Base-by-base conservation (phyloP, 2,329 filamentous ascomycete species). In the Rhinocladiella similis region DNA sequence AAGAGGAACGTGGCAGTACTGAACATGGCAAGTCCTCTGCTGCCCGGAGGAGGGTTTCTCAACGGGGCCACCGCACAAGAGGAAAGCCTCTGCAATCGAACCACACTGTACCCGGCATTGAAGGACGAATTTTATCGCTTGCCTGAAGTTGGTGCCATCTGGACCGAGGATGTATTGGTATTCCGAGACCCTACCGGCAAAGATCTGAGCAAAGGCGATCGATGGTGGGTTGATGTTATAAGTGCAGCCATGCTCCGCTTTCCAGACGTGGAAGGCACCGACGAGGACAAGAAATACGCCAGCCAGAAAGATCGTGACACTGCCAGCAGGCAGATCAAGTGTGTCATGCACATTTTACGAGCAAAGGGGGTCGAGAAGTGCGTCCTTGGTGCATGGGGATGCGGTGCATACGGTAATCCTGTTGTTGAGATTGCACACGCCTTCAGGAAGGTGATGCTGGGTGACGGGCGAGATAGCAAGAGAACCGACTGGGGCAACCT, bases 401-500 rank as follows among this genome's bases (percentile, higher is more conserved):
- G 59, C 39, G 59, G 59, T 20, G 59, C 56, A 3, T 61, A 52
- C 22, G 29, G 50, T 1, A 61, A 61, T 46, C 59, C 59, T 3
- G 46, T 57, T n/a, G 20, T 33, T 2, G 48, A 57, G 38, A 47
- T 58, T 25, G 58, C 58, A 12, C 22, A 22, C 10, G 39, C 43
- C 7, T 58, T 53, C 50, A 51, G 41, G 18, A 50, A 46, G 20
- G 54, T 56, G 1, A 45, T 56, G 2, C 29, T 53, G 14, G 20
- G 35, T 7, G 43, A 18, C 19, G 16, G 25, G 14, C 20, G 25
- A 18, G 38, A 35, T 14, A 18, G 22, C n/a, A 43, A 20, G n/a
- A 33, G 2, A 5, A 33, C 12, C 9, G 20, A 42, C 12, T 29
- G 43, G 22, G 43, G 20, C 25, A 27, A 16, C n/a, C n/a, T 46